These are phyloP conservation scores for Soucietia sequanensis DNA, from an alignment of 805 yeast genomes.

Conservation along the genomic window DNA sequence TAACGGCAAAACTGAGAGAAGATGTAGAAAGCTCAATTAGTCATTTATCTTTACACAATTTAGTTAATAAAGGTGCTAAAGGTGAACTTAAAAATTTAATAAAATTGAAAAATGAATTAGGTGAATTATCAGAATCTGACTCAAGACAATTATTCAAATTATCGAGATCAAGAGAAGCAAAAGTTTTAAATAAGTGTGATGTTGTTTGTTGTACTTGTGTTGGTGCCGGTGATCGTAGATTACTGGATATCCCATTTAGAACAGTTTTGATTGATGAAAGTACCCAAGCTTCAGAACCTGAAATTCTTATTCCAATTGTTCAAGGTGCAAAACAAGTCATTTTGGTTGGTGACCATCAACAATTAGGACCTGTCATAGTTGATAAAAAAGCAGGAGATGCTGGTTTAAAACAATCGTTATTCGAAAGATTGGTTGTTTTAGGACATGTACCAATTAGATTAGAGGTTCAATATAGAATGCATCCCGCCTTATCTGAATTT, in stretches of 20 bases:
- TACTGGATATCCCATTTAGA: slow-evolving; percentile 56
- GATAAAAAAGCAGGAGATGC: slow-evolving; percentile 82
- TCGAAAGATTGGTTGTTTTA: slow-evolving; percentile 77
- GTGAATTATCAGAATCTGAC: slow-evolving; percentile 64
- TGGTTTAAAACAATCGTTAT: slow-evolving; percentile 81
- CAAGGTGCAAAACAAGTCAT: slow-evolving; percentile 88
- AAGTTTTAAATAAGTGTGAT: slow-evolving; percentile 56
- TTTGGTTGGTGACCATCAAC: slow-evolving; percentile 94
- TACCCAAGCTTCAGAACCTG: slow-evolving; percentile 94
- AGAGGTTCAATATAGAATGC: slow-evolving; percentile 95
- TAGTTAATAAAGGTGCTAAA: slow-evolving; percentile 47
- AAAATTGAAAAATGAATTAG: slow-evolving; percentile 58
- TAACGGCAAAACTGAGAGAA: slow-evolving; percentile 76
- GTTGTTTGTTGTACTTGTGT: slow-evolving; percentile 90
- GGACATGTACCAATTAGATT: slow-evolving; percentile 84
- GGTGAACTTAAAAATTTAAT: slow-evolving; percentile 60
- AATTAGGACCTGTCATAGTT: slow-evolving; percentile 86
- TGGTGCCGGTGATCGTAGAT: slow-evolving; percentile 80
- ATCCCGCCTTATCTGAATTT: slow-evolving; percentile 82
- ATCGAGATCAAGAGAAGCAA: slow-evolving; percentile 47
- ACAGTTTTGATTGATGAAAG: slow-evolving; percentile 89
- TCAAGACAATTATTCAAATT: slow-evolving; percentile 41
- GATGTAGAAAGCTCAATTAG: slow-evolving; percentile 68
- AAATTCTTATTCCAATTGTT: slow-evolving; percentile 82
- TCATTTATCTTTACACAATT: slow-evolving; percentile 55